Conservation (phyloP, 371 early-diverging fungal genomes). For the Batrachochytrium dendrobatidis region DNA sequence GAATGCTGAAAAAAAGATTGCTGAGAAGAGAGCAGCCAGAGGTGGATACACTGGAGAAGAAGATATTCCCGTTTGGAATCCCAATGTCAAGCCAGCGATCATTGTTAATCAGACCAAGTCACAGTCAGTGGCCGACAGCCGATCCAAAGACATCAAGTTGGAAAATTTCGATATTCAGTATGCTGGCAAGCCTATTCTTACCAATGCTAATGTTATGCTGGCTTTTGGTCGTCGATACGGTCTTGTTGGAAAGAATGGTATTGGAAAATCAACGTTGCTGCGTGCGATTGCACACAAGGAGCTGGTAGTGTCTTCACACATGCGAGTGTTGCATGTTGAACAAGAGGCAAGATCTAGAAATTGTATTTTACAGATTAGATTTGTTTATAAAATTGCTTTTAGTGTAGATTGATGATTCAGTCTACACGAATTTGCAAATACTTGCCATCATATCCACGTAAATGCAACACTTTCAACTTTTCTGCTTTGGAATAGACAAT, state of each 20-base stretch:
- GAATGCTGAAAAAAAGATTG: conserved; percentile 88
- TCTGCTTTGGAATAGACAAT: too few species aligned
- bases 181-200: conserved; percentile 89
- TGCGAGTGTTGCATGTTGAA: conserved; percentile 85
- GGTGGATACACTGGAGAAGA: conserved; percentile 69
- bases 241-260: conserved; percentile 98
- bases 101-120: conserved; percentile 53
- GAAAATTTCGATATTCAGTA: conserved; percentile 94
- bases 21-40: conserved; percentile 81
- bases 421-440: too few species aligned
- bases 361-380: conserved; percentile 23
- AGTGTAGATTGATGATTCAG: neutral
- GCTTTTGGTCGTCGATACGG: conserved; percentile 92
- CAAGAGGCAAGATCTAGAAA: conserved; percentile 87
- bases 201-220: conserved; percentile 73
- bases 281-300: conserved; percentile 86
- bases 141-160: conserved; percentile 89
- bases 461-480: too few species aligned
- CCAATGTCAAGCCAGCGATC: conserved; percentile 46
- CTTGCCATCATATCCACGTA: too few species aligned
- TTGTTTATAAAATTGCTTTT: neutral
- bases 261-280: conserved; percentile 95
- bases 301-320: conserved; percentile 70
- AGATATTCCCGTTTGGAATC: conserved; percentile 51
- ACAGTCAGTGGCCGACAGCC: conserved; percentile 52